Evolutionary conservation across 306 rosid genomes (phyloP).

Genomic region (Gastrolobium villosum): DNA sequence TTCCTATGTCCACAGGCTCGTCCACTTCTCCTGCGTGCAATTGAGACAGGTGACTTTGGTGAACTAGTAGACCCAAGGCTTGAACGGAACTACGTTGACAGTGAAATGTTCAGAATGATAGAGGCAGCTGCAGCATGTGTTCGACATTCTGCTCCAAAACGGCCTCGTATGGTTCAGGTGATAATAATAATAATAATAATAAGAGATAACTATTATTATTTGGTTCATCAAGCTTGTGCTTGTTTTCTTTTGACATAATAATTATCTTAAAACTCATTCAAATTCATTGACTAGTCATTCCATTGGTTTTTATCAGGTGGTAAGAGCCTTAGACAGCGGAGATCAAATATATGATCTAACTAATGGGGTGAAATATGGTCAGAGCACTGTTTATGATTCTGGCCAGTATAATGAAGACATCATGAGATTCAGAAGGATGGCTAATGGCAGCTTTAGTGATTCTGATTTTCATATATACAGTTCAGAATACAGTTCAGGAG

Average conservation of each 20-base stretch:
- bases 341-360: conserved; percentile 74
- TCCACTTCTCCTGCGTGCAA: conserved; percentile 73
- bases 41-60: conserved; percentile 70
- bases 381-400: conserved; percentile 81
- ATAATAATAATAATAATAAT: conserved; percentile 23
- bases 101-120: conserved; percentile 83
- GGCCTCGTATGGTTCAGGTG: conserved; percentile 97
- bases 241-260: not conserved
- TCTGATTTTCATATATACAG: conserved; percentile 60
- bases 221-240: conserved; percentile 1
- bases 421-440: conserved; percentile 69
- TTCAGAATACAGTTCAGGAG: conserved; percentile 57
- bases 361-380: conserved; percentile 90
- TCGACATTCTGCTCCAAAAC: conserved; percentile 88
- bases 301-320: conserved; percentile 66
- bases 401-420: conserved; percentile 75
- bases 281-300: conserved; percentile 12
- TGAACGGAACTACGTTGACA: conserved; percentile 63
- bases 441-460: conserved; percentile 56
- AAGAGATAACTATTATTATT: not conserved
- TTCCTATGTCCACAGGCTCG: conserved; percentile 73
- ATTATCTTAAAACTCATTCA: conserved; percentile 7
- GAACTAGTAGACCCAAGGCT: conserved; percentile 80
- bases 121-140: conserved; percentile 97
- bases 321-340: conserved; percentile 80